Base-by-base conservation (phyloP, 192 early-diverging fungal genomes). In the Ambispora gerdemannii region DNA sequence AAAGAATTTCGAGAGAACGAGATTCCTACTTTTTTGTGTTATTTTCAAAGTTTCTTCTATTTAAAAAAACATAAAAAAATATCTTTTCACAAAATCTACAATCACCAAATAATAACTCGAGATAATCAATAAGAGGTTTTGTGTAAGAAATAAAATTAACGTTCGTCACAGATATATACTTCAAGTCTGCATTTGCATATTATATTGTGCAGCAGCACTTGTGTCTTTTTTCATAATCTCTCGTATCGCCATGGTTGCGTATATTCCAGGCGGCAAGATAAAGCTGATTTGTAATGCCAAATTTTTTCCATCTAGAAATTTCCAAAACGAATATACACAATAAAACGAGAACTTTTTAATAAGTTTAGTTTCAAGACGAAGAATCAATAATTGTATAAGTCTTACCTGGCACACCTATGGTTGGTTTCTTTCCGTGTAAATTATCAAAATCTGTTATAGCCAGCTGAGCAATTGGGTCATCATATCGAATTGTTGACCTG, bases 241-340 rank as follows among this genome's bases (percentile, higher is more conserved):
- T 15, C 95, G 84, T 62, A 99, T 76, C 15, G 90, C 88, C 95
- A 99, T 97, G 0, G 97, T 99, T 1, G 97, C 97, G 75, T 99
- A 99, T 31, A 90, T 86, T 32, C 92, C 92, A 2, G 91, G 82
- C 28, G 75, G 80, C 61, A 98, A 79, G 24, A 89, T 91, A 66
- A 98, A 88, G 33, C 86, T 80, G n/a, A 94, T 73, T 52, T 89
- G 79, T 25, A 95, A 69, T 6, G 90, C 97, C 30, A 91, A 50
- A 13, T 84, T 80, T 59, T 86, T 72, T 24, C 95, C 96, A 33
- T 83, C 38, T 43, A 43, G 15, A 43, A 43, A 43, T 43, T 6
- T 43, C 38, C 15, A 10, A 43, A 43, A 10, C 38, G 15, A 10
- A 10, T 43, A 43, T 6, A 43, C 38, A 15, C 6, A 43, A 15